A percentile compares a stretch with the other conserved stretches of the same genome.
These are phyloP conservation scores for Xerocomus potaroensis DNA, from an alignment of 768 basidiomycete species.

Conservation along the genomic window DNA sequence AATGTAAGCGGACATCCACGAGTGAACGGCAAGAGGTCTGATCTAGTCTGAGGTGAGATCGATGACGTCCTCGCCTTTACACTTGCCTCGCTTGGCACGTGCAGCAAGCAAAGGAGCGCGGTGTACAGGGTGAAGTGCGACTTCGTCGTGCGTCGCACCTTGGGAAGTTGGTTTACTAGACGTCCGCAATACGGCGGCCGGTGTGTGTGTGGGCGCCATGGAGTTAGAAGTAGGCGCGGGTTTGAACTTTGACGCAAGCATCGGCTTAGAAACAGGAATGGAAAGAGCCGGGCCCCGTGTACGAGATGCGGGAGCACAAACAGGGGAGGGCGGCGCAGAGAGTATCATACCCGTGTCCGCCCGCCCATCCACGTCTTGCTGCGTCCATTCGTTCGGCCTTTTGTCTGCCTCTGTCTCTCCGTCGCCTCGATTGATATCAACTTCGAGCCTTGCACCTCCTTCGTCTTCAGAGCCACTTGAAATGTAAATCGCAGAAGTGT, in stretches of 20 bases:
- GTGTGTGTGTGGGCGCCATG: background rate
- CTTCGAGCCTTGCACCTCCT: background rate
- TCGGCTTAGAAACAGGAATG: background rate
- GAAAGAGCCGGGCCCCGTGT: background rate
- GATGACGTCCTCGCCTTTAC: conserved; percentile 31
- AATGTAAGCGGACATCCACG: too few relatives aligned
- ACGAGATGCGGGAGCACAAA: background rate
- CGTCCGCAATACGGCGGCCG: background rate
- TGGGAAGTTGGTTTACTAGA: background rate
- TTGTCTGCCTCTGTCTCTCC: background rate
- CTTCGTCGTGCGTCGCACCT: background rate
- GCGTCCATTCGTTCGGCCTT: background rate
- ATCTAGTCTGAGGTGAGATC: conserved; percentile 36
- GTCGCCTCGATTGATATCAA: background rate
- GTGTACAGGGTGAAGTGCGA: background rate
- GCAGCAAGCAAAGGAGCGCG: conserved; percentile 21
- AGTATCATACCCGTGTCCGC: conserved; percentile 26
- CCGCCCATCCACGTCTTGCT: conserved; percentile 1
- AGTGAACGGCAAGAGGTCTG: too few relatives aligned
- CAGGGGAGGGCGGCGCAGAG: conserved; percentile 22
- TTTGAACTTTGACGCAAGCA: conserved; percentile 18
- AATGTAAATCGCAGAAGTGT: conserved; percentile 20
- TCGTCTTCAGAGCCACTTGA: conserved; percentile 28
- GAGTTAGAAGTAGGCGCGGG: conserved; percentile 1
- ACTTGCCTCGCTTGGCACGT: conserved; percentile 13